Base-by-base conservation (phyloP, 768 basidiomycete species). In the Cubamyces lactineus region DNA sequence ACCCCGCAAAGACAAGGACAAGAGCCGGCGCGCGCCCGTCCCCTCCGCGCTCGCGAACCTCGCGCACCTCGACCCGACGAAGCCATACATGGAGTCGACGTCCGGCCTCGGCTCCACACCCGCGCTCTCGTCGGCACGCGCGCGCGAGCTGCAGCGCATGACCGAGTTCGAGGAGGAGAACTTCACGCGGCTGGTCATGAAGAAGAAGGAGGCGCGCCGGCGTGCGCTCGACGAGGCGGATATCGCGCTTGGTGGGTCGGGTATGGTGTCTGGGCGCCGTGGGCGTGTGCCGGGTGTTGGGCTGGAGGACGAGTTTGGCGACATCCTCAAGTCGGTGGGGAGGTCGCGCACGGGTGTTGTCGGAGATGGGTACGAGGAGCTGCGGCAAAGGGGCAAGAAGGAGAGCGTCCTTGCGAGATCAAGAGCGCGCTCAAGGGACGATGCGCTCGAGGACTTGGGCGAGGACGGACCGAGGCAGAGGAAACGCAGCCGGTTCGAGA, bases 131-230 rank as follows among this genome's bases (percentile, higher is more conserved):
- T 80, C 82, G 12, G 82, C 82, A 24, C 89, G 94, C 21, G 92
- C 91, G 11, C 83, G 86, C 17, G 89, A 95, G 69, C 81, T 98
- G 57, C 84, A 86, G 66, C 84, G 86, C 6, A 84, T 97, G 75
- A 86, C 84, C 53, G 88, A 93, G 63, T 98, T 92, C 73, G 96
- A 98, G 77, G 94, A 96, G 72, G 93, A 93, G 48, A 95, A 96
- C 74, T 93, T 98, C 76, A 92, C 91, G 40, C 87, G 96, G 47
- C 69, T 98, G 55, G 81, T 96, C 62, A 88, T 95, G 85, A 91
- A 88, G 72, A 98, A 98, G 81, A 87, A 86, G 69, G 94, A 96
- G 47, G 82, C 84, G 16, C 84, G 80, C 67, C 79, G 87, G 47
- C 82, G 96, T 19, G 76, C 73, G 54, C 80, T 84, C 62, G 96